These are phyloP conservation scores for Casuarina glauca DNA, from an alignment of 306 rosid genomes.

Conservation along the genomic window DNA sequence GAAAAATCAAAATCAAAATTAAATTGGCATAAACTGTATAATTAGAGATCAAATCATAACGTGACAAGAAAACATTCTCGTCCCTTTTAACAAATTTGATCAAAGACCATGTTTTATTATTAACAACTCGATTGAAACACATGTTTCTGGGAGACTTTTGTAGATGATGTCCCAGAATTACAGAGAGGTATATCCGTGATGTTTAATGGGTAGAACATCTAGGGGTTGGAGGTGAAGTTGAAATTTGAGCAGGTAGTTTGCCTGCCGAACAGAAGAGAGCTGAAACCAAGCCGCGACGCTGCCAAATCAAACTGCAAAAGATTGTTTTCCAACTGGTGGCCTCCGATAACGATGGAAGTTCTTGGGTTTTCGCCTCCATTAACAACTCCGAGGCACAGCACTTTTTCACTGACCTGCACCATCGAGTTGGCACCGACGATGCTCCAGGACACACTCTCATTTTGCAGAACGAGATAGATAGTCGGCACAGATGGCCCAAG, in stretches of 20 bases:
- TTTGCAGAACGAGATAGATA: slow-evolving; percentile 35
- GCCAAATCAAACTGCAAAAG: slow-evolving; percentile 50
- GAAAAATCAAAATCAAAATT: too few species aligned
- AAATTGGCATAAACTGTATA: too few species aligned
- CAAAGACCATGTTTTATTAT: too few species aligned
- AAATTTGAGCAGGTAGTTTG: slow-evolving; percentile 36
- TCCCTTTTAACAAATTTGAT: too few species aligned
- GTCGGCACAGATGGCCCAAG: slow-evolving; percentile 43
- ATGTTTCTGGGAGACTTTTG: neutral
- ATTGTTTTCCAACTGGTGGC: slow-evolving; percentile 44
- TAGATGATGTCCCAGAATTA: neutral
- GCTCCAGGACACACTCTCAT: slow-evolving; percentile 28
- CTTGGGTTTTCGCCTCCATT: slow-evolving; percentile 35
- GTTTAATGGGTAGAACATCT: neutral
- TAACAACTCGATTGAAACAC: neutral
- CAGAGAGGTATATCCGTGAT: neutral
- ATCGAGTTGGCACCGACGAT: slow-evolving; percentile 43
- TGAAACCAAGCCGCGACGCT: slow-evolving; percentile 35
- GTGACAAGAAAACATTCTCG: too few species aligned
- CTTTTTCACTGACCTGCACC: slow-evolving; percentile 28
- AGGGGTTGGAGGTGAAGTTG: slow-evolving; percentile 42
- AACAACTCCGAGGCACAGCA: slow-evolving; percentile 39
- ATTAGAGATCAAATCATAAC: too few species aligned
- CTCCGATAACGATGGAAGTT: slow-evolving; percentile 48
- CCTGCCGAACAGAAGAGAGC: slow-evolving; percentile 38